Conservation (phyloP, 1,139 yeast genomes). For the Lodderomyces beijingensis region DNA sequence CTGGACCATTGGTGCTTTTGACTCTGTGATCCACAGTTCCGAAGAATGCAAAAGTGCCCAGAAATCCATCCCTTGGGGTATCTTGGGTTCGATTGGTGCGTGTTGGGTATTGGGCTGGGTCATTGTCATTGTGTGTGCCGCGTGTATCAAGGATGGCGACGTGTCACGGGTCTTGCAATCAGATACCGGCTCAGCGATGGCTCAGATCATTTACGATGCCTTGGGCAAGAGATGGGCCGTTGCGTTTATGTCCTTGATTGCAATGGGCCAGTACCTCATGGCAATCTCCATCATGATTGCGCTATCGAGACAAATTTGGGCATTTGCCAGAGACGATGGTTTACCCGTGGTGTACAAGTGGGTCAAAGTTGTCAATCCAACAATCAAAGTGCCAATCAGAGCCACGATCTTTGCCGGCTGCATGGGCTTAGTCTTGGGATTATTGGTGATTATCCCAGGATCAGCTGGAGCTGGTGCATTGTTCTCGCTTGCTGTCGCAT, state of each 20-base stretch:
- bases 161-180: conserved; percentile 38
- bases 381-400: conserved; percentile 52
- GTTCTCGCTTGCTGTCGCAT: conserved; percentile 46
- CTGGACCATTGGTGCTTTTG: conserved; percentile 70
- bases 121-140: conserved; percentile 50
- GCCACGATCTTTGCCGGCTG: conserved; percentile 55
- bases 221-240: conserved; percentile 70
- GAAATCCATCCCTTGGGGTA: conserved; percentile 65
- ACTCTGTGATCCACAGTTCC: conserved; percentile 67
- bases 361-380: conserved; percentile 51
- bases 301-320: conserved; percentile 38
- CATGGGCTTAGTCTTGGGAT: conserved; percentile 48
- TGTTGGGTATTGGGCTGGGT: conserved; percentile 63
- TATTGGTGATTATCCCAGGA: conserved; percentile 52
- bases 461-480: conserved; percentile 57
- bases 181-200: conserved; percentile 53
- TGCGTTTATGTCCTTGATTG: conserved; percentile 57
- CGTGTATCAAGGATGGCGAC: conserved; percentile 52
- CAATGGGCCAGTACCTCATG: conserved; percentile 63
- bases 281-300: conserved; percentile 40
- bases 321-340: conserved; percentile 39
- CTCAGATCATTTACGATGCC: conserved; percentile 62
- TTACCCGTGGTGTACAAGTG: conserved; percentile 39
- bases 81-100: conserved; percentile 40
- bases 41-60: conserved; percentile 70